Base-by-base conservation (phyloP, 768 basidiomycete genomes). In the Pluteus cervinus region DNA sequence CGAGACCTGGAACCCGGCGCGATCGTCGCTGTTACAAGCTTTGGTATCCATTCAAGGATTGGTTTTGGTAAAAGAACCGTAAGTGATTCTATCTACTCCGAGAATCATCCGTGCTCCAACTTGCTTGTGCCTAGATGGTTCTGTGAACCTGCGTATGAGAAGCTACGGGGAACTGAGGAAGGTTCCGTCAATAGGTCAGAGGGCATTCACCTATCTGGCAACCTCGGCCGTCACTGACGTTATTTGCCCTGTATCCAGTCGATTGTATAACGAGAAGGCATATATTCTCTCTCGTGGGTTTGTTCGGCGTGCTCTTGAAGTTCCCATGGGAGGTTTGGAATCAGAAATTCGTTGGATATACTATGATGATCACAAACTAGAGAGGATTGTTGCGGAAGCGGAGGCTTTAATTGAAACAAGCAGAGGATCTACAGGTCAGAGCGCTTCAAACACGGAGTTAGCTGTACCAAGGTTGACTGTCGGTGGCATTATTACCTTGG, bases 31-130 rank as follows among this genome's bases (percentile, higher is more conserved):
- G 17, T 71, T 97, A 12, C 92, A 97, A 60, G 87, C 88, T 0
- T 76, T 96, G 37, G 86, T 97, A 14, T 93, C 90, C 21, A 93
- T 96, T 30, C 93, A 94, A 55, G 92, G 90, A 8, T 69, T 94
- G 6, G 92, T 97, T 4, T 70, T 97, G 5, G 90, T 94, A 9
- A 87, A 86, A 57, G 85, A 92, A 53, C 92, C 92, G 75, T 94
- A 62, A 55, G 88, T 74, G 24, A 28, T 15, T 25, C 16, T 20
- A 7, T 29, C 29, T 25, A 14, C 14, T 11, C 20, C 14, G 7
- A 9, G 40, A 5, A 14, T 38, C n/a, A 28, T 28, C 26, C 26
- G n/a, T n/a, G n/a, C n/a, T n/a, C n/a, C n/a, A n/a, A 28, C 26
- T 14, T 28, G 26, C 26, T 9, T 28, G 9, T 22, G 7, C n/a